Evolutionary conservation across 805 yeast species (phyloP).

Genomic region (Yamadazyma paraphyllophila): DNA sequence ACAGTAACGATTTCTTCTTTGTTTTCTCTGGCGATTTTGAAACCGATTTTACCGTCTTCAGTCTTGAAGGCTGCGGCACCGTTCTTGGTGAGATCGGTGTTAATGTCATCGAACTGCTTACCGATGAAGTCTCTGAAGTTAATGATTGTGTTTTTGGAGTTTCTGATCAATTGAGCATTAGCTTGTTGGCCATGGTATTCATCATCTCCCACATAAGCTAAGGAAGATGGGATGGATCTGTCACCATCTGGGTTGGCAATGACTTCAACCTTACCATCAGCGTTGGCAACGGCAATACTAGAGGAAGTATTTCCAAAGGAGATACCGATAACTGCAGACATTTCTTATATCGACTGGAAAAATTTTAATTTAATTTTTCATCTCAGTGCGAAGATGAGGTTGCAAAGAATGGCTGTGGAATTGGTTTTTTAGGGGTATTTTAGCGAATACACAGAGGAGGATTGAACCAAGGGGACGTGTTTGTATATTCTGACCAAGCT

Average conservation of each 20-base stretch:
- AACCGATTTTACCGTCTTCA: slow-evolving; percentile 65
- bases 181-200: slow-evolving; percentile 99
- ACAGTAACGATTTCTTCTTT: slow-evolving; percentile 56
- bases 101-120: slow-evolving; percentile 64
- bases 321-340: slow-evolving; percentile 72
- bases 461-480: too few species aligned
- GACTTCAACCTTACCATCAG: slow-evolving; percentile 92
- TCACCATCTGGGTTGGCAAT: slow-evolving; percentile 99
- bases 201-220: slow-evolving; percentile 89
- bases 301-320: slow-evolving; percentile 96
- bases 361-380: slow-evolving; percentile 7
- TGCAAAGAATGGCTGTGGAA: too few species aligned
- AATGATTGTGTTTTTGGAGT: slow-evolving; percentile 79
- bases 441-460: too few species aligned
- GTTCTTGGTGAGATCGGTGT: slow-evolving; percentile 46
- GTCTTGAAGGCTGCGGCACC: slow-evolving; percentile 62
- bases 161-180: slow-evolving; percentile 85
- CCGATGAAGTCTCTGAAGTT: slow-evolving; percentile 95
- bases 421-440: too few species aligned
- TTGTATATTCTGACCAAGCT: too few species aligned
- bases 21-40: slow-evolving; percentile 52
- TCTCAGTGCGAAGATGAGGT: slow-evolving; percentile 4
- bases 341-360: not conserved
- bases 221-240: slow-evolving; percentile 89
- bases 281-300: slow-evolving; percentile 81